phyloP scores from a whole-genome alignment of 805 yeast species.

The Torulaspora quercuum region DNA sequence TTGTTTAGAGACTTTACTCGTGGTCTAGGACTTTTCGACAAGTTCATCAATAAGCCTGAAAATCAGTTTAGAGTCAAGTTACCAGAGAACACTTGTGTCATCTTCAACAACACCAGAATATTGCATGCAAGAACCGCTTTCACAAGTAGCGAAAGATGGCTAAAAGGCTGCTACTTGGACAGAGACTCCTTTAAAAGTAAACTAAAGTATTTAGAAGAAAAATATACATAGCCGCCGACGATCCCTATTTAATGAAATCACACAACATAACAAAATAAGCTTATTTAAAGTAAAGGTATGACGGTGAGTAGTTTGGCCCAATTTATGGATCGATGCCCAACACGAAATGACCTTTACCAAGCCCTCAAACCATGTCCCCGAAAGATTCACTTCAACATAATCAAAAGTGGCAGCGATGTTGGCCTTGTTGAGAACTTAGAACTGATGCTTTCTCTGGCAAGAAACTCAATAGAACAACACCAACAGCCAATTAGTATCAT shows the following conservation, averaged over 20 bases:
- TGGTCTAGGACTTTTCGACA: conserved; percentile 61
- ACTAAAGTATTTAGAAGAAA: conserved; percentile 40
- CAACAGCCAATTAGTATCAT: conserved; percentile 16
- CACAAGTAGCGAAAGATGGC: conserved; percentile 56
- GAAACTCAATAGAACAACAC: conserved; percentile 26
- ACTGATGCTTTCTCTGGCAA: conserved; percentile 19
- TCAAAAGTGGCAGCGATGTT: conserved; percentile 1
- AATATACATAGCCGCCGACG: conserved; percentile 17
- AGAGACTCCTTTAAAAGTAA: conserved; percentile 67
- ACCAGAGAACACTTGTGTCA: conserved; percentile 57
- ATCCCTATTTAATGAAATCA: background rate
- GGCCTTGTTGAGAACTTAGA: conserved; percentile 10
- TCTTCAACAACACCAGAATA: conserved; percentile 68
- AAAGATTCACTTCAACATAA: conserved; percentile 13
- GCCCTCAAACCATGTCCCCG: conserved; percentile 21
- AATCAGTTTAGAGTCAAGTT: conserved; percentile 55
- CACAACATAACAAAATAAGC: background rate
- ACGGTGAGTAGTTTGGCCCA: conserved; percentile 7
- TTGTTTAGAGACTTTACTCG: conserved; percentile 53
- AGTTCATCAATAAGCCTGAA: conserved; percentile 47
- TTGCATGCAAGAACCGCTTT: conserved; percentile 60
- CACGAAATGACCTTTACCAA: conserved; percentile 14
- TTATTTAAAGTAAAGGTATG: background rate
- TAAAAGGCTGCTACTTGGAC: conserved; percentile 74
- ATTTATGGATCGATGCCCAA: conserved; percentile 9